Percentiles rank a stretch among this genome's conserved stretches.
Conservation (phyloP, 1,139 yeast species). For the Pichia sp. region DNA sequence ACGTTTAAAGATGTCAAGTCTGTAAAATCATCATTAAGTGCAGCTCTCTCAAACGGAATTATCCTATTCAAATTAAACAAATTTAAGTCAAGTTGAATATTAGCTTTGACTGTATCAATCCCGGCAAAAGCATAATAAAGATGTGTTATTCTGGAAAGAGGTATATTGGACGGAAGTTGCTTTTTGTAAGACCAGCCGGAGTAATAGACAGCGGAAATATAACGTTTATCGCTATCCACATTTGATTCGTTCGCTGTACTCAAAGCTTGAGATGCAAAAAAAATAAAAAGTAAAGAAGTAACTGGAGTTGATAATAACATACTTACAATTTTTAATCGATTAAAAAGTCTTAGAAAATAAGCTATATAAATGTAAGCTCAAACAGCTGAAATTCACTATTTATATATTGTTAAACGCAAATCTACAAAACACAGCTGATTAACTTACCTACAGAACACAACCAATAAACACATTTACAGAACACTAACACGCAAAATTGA, state of each 20-base stretch:
- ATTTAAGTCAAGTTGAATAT: constrained; percentile 13
- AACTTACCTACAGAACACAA: no score
- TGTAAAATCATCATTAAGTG: background rate
- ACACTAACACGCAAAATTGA: no score
- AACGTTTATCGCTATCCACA: background rate
- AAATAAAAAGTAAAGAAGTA: background rate
- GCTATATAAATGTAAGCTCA: background rate
- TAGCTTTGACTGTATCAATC: constrained; percentile 49
- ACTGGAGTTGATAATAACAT: background rate
- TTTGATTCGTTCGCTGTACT: background rate
- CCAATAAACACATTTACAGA: no score
- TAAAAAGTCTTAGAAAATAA: background rate
- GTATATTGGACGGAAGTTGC: constrained; percentile 64
- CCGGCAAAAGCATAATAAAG: constrained; percentile 72
- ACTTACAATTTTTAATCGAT: background rate
- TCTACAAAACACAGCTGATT: background rate
- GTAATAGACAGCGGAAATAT: constrained; percentile 32
- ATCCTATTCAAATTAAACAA: constrained; percentile 8
- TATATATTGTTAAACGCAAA: background rate
- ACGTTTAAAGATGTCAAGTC: constrained; percentile 1
- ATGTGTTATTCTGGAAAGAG: constrained; percentile 52
- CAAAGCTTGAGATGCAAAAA: background rate
- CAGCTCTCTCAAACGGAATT: constrained; percentile 12
- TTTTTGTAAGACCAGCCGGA: constrained; percentile 73
- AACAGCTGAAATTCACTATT: no score